These are phyloP conservation scores for Citrus medica DNA, from an alignment of 345 rosid species.

Conservation along the genomic window DNA sequence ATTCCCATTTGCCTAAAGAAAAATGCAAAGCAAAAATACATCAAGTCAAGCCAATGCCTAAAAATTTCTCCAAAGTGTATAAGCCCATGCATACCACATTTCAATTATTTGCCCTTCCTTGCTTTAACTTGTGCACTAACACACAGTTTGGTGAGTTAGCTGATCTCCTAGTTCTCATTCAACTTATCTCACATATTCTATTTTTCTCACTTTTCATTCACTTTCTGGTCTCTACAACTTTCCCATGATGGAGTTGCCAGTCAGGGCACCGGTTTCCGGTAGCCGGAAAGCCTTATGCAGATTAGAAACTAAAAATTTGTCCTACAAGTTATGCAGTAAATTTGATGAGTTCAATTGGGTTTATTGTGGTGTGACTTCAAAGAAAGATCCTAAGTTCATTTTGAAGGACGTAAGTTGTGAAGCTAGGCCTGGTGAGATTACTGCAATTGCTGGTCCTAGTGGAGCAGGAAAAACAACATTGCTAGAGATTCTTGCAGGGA, in stretches of 20 bases:
- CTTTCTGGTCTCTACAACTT: conserved; percentile 5
- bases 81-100: conserved; percentile 5
- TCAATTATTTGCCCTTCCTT: conserved; percentile 12
- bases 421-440: conserved; percentile 62
- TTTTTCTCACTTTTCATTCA: conserved; percentile 12
- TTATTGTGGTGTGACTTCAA: conserved; percentile 22
- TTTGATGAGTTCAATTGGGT: conserved; percentile 31
- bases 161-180: conserved; percentile 53
- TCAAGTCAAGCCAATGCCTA: conserved; percentile 7
- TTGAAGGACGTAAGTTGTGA: conserved; percentile 62
- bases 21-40: not conserved
- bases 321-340: conserved; percentile 47
- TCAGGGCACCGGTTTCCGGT: conserved; percentile 38
- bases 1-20: not conserved
- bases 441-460: conserved; percentile 86
- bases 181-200: conserved; percentile 20
- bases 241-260: conserved; percentile 65
- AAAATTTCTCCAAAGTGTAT: not conserved
- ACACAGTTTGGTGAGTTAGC: conserved; percentile 70
- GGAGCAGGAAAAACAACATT: conserved; percentile 93
- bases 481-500: conserved; percentile 84
- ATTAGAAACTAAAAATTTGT: conserved; percentile 55
- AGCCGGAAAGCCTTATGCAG: conserved; percentile 39
- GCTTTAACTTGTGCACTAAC: conserved; percentile 20
- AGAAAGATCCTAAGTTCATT: conserved; percentile 34